phyloP scores from a whole-genome alignment of 352 stramenopile genomes.

The Pythium grandisporangium region DNA sequence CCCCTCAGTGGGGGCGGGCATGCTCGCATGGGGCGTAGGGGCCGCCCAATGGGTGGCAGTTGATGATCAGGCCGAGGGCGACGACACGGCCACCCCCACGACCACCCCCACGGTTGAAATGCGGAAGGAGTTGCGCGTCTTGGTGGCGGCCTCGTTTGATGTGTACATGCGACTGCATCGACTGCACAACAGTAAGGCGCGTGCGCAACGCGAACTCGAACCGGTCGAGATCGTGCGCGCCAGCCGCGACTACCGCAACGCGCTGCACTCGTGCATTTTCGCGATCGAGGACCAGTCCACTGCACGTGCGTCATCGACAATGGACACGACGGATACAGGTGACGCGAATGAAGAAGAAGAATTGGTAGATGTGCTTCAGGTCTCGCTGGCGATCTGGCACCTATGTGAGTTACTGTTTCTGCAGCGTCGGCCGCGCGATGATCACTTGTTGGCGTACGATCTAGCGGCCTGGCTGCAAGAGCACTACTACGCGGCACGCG shows the following conservation, averaged over 20 bases:
- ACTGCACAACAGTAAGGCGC: slow-evolving; percentile 6
- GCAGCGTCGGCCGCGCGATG: slow-evolving; percentile 35
- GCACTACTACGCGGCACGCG: slow-evolving; percentile 43
- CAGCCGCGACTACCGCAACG: slow-evolving; percentile 65
- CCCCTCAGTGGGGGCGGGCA: slow-evolving; percentile 5
- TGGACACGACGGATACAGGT: slow-evolving; percentile 15
- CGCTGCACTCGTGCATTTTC: slow-evolving; percentile 58
- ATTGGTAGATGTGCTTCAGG: slow-evolving; percentile 43
- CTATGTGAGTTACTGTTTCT: slow-evolving; percentile 72
- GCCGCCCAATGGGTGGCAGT: slow-evolving; percentile 24
- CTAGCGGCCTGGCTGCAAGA: slow-evolving; percentile 67
- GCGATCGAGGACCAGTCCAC: slow-evolving; percentile 48
- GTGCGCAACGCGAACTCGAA: slow-evolving; percentile 10
- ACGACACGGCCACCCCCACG: slow-evolving; percentile 1
- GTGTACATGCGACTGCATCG: slow-evolving; percentile 30
- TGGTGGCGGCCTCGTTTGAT: slow-evolving; percentile 53
- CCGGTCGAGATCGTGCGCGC: slow-evolving; percentile 28
- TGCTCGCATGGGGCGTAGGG: slow-evolving; percentile 46
- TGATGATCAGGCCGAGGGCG: no score
- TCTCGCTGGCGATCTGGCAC: slow-evolving; percentile 72
- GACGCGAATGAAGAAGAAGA: slow-evolving; percentile 11
- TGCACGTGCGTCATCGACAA: no score
- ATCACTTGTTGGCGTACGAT: slow-evolving; percentile 58
- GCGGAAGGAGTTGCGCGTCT: slow-evolving; percentile 37
- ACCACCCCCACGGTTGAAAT: slow-evolving; percentile 12